Percentiles rank a stretch among this genome's conserved stretches.
Conservation (phyloP, 768 basidiomycete species). For the Suillus brevipes region DNA sequence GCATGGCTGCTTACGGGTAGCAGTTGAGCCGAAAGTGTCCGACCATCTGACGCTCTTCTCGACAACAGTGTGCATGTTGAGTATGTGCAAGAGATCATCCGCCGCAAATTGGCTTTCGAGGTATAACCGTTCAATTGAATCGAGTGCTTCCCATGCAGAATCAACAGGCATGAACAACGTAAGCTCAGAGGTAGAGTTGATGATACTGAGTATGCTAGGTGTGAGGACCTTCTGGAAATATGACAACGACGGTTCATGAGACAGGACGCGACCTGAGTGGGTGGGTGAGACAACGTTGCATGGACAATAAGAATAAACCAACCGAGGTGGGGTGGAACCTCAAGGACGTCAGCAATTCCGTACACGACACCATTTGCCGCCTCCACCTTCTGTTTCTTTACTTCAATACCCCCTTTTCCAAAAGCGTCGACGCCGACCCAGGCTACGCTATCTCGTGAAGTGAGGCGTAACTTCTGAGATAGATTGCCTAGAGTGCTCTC, state of each 20-base stretch:
- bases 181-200: constrained; percentile 69
- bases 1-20: constrained; percentile 49
- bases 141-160: constrained; percentile 77
- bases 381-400: constrained; percentile 56
- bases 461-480: constrained; percentile 76
- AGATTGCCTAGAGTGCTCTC: constrained; percentile 79
- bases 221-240: constrained; percentile 77
- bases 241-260: constrained; percentile 58
- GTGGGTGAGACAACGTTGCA: constrained; percentile 2
- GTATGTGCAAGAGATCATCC: constrained; percentile 74
- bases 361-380: constrained; percentile 78
- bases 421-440: constrained; percentile 77
- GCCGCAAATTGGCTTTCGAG: constrained; percentile 85
- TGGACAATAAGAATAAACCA: constrained; percentile 26
- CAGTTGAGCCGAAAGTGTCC: constrained; percentile 52
- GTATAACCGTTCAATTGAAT: constrained; percentile 79
- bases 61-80: constrained; percentile 75
- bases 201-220: constrained; percentile 49
- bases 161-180: constrained; percentile 90
- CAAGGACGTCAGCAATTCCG: constrained; percentile 73
- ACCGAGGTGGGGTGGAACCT: constrained; percentile 77
- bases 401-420: constrained; percentile 70
- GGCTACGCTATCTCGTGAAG: constrained; percentile 46
- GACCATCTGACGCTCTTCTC: constrained; percentile 64
- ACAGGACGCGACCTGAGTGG: constrained; percentile 58